Percentiles rank a stretch among this genome's conserved stretches.
Evolutionary conservation across 1,284 basidiomycete genomes (phyloP).

Genomic region (Leccinum colubrinum): DNA sequence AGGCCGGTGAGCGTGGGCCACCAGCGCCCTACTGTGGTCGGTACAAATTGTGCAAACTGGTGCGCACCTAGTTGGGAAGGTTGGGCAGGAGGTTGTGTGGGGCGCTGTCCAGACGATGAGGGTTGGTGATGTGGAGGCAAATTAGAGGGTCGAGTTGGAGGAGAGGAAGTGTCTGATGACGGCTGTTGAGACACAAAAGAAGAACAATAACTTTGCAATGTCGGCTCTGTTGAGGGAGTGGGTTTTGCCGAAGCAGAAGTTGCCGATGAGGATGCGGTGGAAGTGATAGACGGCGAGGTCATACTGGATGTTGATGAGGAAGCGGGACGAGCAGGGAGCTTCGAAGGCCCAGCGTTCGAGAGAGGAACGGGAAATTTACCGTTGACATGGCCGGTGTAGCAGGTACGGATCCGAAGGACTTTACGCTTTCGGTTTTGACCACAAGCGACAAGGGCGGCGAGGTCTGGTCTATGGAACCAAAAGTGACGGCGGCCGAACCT

Average conservation of each 20-base stretch:
- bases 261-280: conserved; percentile 25
- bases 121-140: conserved; percentile 43
- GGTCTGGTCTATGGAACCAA: conserved; percentile 82
- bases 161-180: conserved; percentile 36
- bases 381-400: conserved; percentile 43
- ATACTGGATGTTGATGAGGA: conserved; percentile 33
- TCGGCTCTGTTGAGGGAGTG: conserved; percentile 46
- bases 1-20: conserved; percentile 64
- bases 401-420: conserved; percentile 74
- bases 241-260: conserved; percentile 38
- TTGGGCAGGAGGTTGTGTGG: conserved; percentile 39
- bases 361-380: conserved; percentile 44
- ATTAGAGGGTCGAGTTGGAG: conserved; percentile 42
- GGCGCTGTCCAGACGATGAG: conserved; percentile 36
- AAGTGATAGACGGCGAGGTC: conserved; percentile 31
- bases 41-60: conserved; percentile 45
- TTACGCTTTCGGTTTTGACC: conserved; percentile 70
- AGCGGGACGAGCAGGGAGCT: conserved; percentile 30
- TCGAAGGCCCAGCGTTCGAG: conserved; percentile 27
- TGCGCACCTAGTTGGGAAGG: conserved; percentile 46
- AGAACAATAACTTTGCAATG: conserved; percentile 62
- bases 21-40: conserved; percentile 43
- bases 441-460: conserved; percentile 50
- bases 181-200: conserved; percentile 28
- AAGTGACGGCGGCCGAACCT: conserved; percentile 67